Percentiles rank a stretch among this genome's conserved stretches.
Conservation (phyloP, 108 stramenopile species). For the Poteriospumella lacustris region DNA sequence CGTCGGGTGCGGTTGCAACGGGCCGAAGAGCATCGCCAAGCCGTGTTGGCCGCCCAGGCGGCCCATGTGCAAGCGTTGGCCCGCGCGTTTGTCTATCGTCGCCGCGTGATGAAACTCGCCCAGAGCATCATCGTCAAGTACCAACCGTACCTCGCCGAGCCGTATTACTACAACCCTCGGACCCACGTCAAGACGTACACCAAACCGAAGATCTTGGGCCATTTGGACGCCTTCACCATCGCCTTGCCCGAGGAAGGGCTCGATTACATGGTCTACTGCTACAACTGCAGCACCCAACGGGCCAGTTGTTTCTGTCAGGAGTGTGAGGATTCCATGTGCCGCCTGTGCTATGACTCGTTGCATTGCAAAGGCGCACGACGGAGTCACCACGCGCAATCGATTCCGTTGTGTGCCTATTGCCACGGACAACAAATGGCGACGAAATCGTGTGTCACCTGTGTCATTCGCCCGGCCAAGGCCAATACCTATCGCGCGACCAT, state of each 20-base stretch:
- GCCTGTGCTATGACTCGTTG: conserved; percentile 1
- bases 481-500: neutral
- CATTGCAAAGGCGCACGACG: conserved; percentile 3
- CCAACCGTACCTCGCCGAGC: neutral
- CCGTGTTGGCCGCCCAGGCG: neutral
- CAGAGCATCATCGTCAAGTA: neutral
- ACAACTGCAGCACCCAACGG: neutral
- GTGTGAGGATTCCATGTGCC: conserved; percentile 23
- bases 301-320: neutral
- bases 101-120: neutral
- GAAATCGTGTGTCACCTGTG: neutral
- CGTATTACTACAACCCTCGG: neutral
- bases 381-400: neutral
- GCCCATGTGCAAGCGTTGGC: neutral
- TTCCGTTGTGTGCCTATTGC: neutral
- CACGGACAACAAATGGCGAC: neutral
- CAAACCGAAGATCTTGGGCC: neutral
- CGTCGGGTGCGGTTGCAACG: neutral
- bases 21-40: neutral
- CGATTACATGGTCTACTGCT: neutral
- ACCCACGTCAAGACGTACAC: neutral
- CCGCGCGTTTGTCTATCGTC: neutral
- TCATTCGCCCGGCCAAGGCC: neutral
- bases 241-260: neutral
- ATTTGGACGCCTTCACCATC: neutral